Conservation (phyloP, 2,329 filamentous ascomycete species). For the Aplosporella prunicola region DNA sequence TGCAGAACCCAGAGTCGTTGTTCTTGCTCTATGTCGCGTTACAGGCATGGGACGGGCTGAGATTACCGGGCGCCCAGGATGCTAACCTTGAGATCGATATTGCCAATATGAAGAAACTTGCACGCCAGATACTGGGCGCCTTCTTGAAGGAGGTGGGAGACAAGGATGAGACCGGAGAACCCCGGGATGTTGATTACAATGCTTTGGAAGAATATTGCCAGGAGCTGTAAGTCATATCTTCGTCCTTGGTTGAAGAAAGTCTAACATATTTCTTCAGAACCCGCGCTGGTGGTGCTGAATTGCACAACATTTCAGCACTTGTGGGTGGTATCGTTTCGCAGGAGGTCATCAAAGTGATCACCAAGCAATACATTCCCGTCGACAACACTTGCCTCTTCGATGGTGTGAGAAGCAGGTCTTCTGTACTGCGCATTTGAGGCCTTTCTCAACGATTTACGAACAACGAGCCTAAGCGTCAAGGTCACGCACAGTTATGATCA, state of each 20-base stretch:
- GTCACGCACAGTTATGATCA: too few species aligned
- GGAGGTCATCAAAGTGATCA: conserved; percentile 83
- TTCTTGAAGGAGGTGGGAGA: too few species aligned
- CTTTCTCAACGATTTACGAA: too few species aligned
- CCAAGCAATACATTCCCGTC: conserved; percentile 56
- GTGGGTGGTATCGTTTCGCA: conserved; percentile 92
- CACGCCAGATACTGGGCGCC: too few species aligned
- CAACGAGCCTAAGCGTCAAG: too few species aligned
- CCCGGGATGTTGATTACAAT: too few species aligned
- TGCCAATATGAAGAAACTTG: too few species aligned
- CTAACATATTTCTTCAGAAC: conserved; percentile 2
- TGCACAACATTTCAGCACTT: conserved; percentile 85
- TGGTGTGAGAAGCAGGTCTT: conserved; percentile 47
- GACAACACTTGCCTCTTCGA: conserved; percentile 57
- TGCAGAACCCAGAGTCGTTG: conserved; percentile 32
- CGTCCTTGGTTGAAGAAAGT: not conserved
- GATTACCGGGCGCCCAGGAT: conserved; percentile 28
- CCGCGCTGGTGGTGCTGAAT: conserved; percentile 70
- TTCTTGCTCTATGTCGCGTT: conserved; percentile 43
- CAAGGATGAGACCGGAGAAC: too few species aligned
- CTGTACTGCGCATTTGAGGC: conserved; percentile 42
- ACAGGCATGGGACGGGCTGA: conserved; percentile 38
- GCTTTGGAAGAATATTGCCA: too few species aligned
- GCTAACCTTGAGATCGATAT: conserved; percentile 26
- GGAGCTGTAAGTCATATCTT: conserved; percentile 32